Percentiles rank a stretch among this genome's conserved stretches.
phyloP scores from a whole-genome alignment of 2,329 filamentous ascomycete genomes.

The Pseudodiploospora longispora region DNA sequence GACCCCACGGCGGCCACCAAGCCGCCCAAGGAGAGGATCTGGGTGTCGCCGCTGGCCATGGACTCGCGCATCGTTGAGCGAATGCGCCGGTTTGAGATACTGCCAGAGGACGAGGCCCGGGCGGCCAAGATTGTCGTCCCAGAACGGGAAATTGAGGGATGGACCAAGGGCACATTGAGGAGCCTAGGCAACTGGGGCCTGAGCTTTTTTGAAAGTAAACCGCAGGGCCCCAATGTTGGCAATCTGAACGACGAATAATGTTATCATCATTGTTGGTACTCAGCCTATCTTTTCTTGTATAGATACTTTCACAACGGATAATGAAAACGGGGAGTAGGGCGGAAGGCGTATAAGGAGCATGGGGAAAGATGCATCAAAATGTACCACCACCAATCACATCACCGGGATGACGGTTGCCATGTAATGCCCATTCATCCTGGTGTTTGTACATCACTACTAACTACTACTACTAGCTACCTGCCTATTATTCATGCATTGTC shows the following conservation, averaged over 20 bases:
- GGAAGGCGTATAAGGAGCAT: too few species aligned
- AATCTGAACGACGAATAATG: conserved; percentile 28
- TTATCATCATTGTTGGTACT: too few species aligned
- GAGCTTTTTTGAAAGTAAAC: conserved; percentile 30
- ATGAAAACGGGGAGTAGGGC: too few species aligned
- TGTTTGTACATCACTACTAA: too few species aligned
- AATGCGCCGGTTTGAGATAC: conserved; percentile 73
- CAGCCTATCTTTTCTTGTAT: too few species aligned
- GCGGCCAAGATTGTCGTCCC: conserved; percentile 54
- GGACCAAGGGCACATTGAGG: conserved; percentile 53
- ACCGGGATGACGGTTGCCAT: too few species aligned
- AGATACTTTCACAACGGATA: too few species aligned
- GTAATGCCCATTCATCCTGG: too few species aligned
- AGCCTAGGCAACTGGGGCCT: conserved; percentile 44
- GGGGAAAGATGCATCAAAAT: too few species aligned
- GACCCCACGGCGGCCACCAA: conserved; percentile 30
- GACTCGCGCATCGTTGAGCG: conserved; percentile 67
- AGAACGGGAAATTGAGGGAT: conserved; percentile 62
- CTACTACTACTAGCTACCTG: too few species aligned
- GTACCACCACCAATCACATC: too few species aligned
- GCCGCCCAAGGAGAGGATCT: conserved; percentile 59
- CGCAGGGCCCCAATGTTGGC: conserved; percentile 33
- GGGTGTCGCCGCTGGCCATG: conserved; percentile 65
- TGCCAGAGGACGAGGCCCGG: conserved; percentile 59
- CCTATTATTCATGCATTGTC: too few species aligned